Base-by-base conservation (phyloP, 2,329 filamentous ascomycete species). In the Zymoseptoria ardabiliae region DNA sequence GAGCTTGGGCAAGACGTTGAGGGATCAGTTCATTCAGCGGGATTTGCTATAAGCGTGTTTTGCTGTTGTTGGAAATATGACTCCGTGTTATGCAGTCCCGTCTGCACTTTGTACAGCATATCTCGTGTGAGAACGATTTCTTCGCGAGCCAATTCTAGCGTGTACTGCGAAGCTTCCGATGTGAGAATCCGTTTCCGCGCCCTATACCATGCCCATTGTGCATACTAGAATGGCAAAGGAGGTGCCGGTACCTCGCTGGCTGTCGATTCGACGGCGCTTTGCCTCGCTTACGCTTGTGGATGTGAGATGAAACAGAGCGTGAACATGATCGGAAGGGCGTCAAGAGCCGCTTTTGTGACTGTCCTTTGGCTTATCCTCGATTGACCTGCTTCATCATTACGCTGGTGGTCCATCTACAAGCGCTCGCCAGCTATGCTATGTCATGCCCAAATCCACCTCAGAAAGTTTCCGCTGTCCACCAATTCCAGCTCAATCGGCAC, bases 1-100 rank as follows among this genome's bases (percentile, higher is more conserved):
- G 68, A 79, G 85, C 69, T 85, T 99, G 70, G 94, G 94, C 76
- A 97, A 96, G 85, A 88, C 91, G 62, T 82, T 99, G 72, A 90
- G 95, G 74, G 88, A 90, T 65, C 90, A 97, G 82, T 99, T 99
- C 75, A 91, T 97, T 76, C 91, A 91, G 83, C 86, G 90, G 67
- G 94, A 99, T 79, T 81, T 99, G 76, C 85, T 99, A 81, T 99
- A 90, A 41, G 50, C 45, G 13, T 59, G 13, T 50, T 55, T n/a
- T 35, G 30, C 21, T 54, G 25, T 25, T 25, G 52, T 28, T 35
- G n/a, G 53, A n/a, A 23, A 45, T 56, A 22, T 56, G 54, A 50
- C 13, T 45, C 35, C 13, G 13, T 45, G 17, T 45, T 45, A 13
- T 13, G 35, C 35, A 45, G 35, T 17, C 17, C 25, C 48, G 3